A percentile compares a stretch with the other conserved stretches of the same genome.
These are phyloP conservation scores for Crepidotus variabilis DNA, from an alignment of 768 basidiomycete species.

Conservation along the genomic window DNA sequence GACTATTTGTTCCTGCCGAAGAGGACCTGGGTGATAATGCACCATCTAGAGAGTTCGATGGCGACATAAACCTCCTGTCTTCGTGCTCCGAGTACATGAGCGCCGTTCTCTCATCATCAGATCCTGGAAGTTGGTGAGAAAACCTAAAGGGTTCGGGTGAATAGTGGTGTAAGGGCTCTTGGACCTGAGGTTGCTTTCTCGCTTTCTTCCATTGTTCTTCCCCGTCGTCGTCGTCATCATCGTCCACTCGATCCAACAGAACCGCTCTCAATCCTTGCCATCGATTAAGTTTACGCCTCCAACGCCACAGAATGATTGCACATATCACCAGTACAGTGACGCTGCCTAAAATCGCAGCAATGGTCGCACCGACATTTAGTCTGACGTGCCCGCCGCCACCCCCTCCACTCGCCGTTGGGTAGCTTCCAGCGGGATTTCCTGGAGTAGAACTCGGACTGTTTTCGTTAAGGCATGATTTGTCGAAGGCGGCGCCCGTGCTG, in stretches of 20 bases:
- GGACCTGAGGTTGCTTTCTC: constrained; percentile 21
- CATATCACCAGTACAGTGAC: constrained; percentile 38
- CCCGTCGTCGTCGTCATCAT: constrained; percentile 39
- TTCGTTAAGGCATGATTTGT: constrained; percentile 51
- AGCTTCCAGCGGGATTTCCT: constrained; percentile 67
- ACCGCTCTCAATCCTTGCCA: constrained; percentile 56
- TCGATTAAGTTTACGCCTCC: constrained; percentile 37
- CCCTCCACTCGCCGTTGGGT: constrained; percentile 48
- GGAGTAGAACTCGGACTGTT: constrained; percentile 75
- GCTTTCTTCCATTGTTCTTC: constrained; percentile 1
- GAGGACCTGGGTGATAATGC: constrained; percentile 48
- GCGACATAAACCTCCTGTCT: constrained; percentile 32
- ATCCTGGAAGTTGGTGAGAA: constrained; percentile 50
- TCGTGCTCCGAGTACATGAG: constrained; percentile 23
- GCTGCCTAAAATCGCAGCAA: constrained; percentile 59
- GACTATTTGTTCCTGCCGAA: constrained; percentile 14
- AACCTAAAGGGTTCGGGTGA: constrained; percentile 75
- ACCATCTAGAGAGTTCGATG: constrained; percentile 29
- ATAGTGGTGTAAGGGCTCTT: constrained; percentile 65
- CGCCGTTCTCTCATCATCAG: neutral
- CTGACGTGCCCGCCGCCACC: constrained; percentile 10
- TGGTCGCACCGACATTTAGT: constrained; percentile 43
- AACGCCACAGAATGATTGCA: constrained; percentile 43
- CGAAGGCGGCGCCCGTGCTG: constrained; percentile 42
- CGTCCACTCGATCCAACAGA: constrained; percentile 61